These are phyloP conservation scores for Suillus alpinus DNA, from an alignment of 768 basidiomycete genomes.

Conservation along the genomic window DNA sequence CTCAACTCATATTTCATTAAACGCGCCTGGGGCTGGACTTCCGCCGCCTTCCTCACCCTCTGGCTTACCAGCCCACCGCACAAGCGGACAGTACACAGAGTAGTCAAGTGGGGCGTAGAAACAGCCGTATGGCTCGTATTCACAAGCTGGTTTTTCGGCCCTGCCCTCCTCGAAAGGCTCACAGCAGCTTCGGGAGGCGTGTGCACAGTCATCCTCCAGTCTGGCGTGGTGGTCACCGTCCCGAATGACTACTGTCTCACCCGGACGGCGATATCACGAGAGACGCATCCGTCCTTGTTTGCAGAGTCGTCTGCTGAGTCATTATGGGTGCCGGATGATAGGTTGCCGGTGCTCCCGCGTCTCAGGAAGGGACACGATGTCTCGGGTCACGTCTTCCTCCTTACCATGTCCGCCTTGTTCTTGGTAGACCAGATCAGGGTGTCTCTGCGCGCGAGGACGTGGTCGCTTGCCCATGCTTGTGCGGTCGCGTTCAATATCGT, in stretches of 20 bases:
- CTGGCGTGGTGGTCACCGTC: conserved; percentile 50
- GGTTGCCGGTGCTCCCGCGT: conserved; percentile 54
- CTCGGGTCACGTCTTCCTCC: conserved; percentile 89
- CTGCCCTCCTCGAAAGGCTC: conserved; percentile 68
- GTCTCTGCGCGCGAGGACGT: conserved; percentile 41
- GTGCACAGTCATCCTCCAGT: conserved; percentile 66
- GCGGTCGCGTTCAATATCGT: conserved; percentile 46
- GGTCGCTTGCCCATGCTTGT: conserved; percentile 43
- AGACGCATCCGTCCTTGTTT: conserved; percentile 66
- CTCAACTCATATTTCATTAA: conserved; percentile 91
- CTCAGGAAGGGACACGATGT: conserved; percentile 86
- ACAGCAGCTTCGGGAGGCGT: conserved; percentile 67
- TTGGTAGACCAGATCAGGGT: conserved; percentile 71
- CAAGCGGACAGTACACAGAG: conserved; percentile 38
- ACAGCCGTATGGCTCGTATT: conserved; percentile 73
- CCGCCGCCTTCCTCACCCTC: conserved; percentile 56
- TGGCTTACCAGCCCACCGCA: conserved; percentile 56
- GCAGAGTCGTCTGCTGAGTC: conserved; percentile 28
- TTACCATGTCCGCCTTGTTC: conserved; percentile 77
- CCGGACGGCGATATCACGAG: conserved; percentile 48
- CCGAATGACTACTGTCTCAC: conserved; percentile 58
- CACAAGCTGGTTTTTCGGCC: conserved; percentile 88
- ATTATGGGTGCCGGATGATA: conserved; percentile 28
- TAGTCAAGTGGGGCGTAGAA: conserved; percentile 54
- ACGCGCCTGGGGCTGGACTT: conserved; percentile 88